Percentiles rank a stretch among this genome's conserved stretches.
phyloP scores from a whole-genome alignment of 2,329 filamentous ascomycete genomes.

The Davidsoniella australis region DNA sequence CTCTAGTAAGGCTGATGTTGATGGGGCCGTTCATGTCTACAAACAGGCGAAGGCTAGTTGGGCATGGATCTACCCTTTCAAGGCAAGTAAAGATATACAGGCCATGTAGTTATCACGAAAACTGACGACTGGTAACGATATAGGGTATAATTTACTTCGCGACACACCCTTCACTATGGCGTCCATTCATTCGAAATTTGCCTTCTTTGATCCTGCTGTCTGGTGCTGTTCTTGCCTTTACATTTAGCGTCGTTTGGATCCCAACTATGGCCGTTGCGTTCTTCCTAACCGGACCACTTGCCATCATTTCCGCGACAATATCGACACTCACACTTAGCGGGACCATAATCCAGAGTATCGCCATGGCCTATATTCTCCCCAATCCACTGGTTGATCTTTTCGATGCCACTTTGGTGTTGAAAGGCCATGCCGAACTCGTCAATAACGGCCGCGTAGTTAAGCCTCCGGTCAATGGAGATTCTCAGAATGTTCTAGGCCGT shows the following conservation, averaged over 20 bases:
- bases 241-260: conserved; percentile 78
- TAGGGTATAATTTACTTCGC: conserved; percentile 44
- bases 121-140: conserved; percentile 2
- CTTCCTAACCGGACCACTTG: conserved; percentile 70
- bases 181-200: conserved; percentile 37
- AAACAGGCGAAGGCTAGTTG: background rate
- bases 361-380: conserved; percentile 58
- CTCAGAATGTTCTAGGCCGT: conserved; percentile 31
- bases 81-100: conserved; percentile 22
- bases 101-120: background rate
- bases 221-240: conserved; percentile 51
- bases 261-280: conserved; percentile 72
- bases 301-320: conserved; percentile 54
- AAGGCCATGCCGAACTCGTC: conserved; percentile 42
- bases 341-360: conserved; percentile 37
- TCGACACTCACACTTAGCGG: conserved; percentile 49
- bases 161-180: conserved; percentile 38
- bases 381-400: conserved; percentile 80
- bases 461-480: conserved; percentile 24
- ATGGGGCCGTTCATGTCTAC: background rate
- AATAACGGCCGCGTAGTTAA: conserved; percentile 59
- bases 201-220: conserved; percentile 52
- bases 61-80: conserved; percentile 57
- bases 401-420: conserved; percentile 49
- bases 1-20: conserved; percentile 7